Evolutionary conservation across 2,329 filamentous ascomycete species (phyloP).

Genomic region (Parafenestella ontariensis): DNA sequence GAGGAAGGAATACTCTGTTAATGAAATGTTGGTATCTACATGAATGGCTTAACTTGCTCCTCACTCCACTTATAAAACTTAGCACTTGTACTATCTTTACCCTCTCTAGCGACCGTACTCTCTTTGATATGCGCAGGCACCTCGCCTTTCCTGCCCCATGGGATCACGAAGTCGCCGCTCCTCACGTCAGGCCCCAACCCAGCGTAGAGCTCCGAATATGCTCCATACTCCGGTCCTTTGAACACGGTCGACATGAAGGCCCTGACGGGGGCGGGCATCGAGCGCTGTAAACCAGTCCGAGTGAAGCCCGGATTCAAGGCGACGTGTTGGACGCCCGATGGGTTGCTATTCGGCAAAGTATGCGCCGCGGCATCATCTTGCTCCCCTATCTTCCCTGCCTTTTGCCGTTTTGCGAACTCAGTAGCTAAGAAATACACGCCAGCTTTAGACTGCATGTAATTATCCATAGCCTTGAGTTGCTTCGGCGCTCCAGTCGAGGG

Average conservation of each 20-base stretch:
- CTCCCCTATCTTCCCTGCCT: not conserved
- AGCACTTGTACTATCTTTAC: slow-evolving; percentile 9
- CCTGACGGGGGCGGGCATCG: not conserved
- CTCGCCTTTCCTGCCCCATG: slow-evolving; percentile 27
- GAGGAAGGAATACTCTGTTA: no score
- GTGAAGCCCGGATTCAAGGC: slow-evolving; percentile 17
- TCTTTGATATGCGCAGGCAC: slow-evolving; percentile 17
- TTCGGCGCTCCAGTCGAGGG: slow-evolving; percentile 2
- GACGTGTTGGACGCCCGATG: slow-evolving; percentile 16
- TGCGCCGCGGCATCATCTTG: not conserved
- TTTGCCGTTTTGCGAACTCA: slow-evolving; percentile 12
- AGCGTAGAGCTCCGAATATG: slow-evolving; percentile 29
- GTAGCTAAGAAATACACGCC: slow-evolving; percentile 17
- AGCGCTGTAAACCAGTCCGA: slow-evolving; percentile 17
- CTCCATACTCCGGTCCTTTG: slow-evolving; percentile 19
- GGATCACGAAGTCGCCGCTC: slow-evolving; percentile 22
- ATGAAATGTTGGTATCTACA: not conserved
- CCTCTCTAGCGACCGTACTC: slow-evolving; percentile 1
- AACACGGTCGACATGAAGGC: slow-evolving; percentile 10
- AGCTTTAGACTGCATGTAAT: slow-evolving; percentile 26
- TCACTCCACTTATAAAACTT: slow-evolving; percentile 26
- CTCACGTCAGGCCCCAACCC: slow-evolving; percentile 21
- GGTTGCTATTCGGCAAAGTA: slow-evolving; percentile 10
- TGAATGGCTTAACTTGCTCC: slow-evolving; percentile 1
- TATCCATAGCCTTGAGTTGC: slow-evolving; percentile 18